A percentile compares a stretch with the other conserved stretches of the same genome.
Evolutionary conservation across 768 basidiomycete species (phyloP).

Genomic region (Lactifluus pinguis): DNA sequence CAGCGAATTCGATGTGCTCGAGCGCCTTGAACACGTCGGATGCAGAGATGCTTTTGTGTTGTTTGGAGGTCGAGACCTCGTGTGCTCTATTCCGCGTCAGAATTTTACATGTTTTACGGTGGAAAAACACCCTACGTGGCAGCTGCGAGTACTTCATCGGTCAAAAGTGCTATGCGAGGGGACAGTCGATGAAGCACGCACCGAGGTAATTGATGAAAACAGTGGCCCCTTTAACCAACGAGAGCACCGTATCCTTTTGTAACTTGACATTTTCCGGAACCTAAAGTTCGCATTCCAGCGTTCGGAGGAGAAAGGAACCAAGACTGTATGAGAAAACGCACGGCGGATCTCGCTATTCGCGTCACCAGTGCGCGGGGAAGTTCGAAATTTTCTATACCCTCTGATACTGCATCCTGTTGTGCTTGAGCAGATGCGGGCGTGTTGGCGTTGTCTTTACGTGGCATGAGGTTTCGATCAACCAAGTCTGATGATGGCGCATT

Average conservation of each 20-base stretch:
- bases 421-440: slow-evolving; percentile 58
- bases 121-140: slow-evolving; percentile 31
- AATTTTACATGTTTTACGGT: slow-evolving; percentile 18
- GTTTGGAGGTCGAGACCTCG: slow-evolving; percentile 74
- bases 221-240: slow-evolving; percentile 81
- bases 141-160: slow-evolving; percentile 1
- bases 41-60: slow-evolving; percentile 83
- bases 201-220: slow-evolving; percentile 94
- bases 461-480: slow-evolving; percentile 35
- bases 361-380: slow-evolving; percentile 77
- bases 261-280: slow-evolving; percentile 79
- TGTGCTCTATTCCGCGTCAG: slow-evolving; percentile 55
- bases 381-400: slow-evolving; percentile 85
- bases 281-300: slow-evolving; percentile 30
- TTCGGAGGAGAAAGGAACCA: not conserved
- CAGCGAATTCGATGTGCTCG: slow-evolving; percentile 67
- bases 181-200: slow-evolving; percentile 25
- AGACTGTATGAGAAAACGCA: slow-evolving; percentile 30
- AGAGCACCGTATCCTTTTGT: slow-evolving; percentile 82
- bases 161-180: not conserved
- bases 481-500: too few species aligned
- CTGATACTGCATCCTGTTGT: slow-evolving; percentile 71
- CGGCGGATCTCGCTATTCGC: slow-evolving; percentile 77
- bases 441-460: slow-evolving; percentile 53
- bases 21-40: slow-evolving; percentile 86